Base-by-base conservation (phyloP, 768 basidiomycete genomes). In the Hericium coralloides region DNA sequence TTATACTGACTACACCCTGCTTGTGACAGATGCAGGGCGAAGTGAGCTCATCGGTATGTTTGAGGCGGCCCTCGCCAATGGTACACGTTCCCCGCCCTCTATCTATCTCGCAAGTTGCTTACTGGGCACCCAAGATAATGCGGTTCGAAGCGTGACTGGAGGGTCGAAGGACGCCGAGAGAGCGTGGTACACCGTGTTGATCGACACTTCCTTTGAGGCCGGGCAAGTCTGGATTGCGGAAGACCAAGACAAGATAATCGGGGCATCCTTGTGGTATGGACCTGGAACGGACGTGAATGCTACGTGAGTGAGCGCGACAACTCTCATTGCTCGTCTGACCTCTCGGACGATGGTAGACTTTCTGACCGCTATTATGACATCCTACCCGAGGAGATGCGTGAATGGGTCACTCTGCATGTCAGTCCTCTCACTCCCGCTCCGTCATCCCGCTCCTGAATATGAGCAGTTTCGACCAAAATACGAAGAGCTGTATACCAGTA, bases 181-280 rank as follows among this genome's bases (percentile, higher is more conserved):
- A 31, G 49, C n/a, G 9, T 23, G 54, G 25, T 59, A 51, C 48
- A 37, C 51, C n/a, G 18, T 51, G 15, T 41, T 39, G 25, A 45
- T 55, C 22, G 41, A 55, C 20, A 23, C 38, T 12, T 39, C 22
- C 39, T 49, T 59, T n/a, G 7, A 20, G 14, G 26, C 55, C 18
- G 58, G 58, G 18, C 53, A 59, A 50, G 15, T 59, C 18, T 59
- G 58, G 58, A 54, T 55, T 38, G 53, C 49, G 12, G 54, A 54
- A 23, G 22, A 51, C 49, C 17, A 52, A 36, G 49, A 39, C 25
- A 25, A 39, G 12, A 55, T 57, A 8, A 22, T 47, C 20, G 48
- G 47, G 3, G 38, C 38, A 23, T 38, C 59, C 39, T 38, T 57
- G 56, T 52, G 59, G 59, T 41, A 57, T 17, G 20, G 56, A 38